phyloP scores from a whole-genome alignment of 352 stramenopile species.

The Globisporangium recalcitrans region DNA sequence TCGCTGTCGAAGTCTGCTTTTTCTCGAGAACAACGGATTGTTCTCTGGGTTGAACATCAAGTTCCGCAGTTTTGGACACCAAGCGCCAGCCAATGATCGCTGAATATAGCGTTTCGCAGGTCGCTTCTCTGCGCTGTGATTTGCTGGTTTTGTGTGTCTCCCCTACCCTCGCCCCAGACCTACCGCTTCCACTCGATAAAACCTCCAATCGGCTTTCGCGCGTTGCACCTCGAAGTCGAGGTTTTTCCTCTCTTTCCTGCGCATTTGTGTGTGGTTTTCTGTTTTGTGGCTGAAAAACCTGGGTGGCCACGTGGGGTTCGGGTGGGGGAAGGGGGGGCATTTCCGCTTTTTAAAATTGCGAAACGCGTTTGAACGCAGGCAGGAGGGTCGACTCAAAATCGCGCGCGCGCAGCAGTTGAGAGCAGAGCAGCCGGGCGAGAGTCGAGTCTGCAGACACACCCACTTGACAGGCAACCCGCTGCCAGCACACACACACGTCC shows the following conservation, averaged over 20 bases:
- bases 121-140: slow-evolving; percentile 17
- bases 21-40: too few species aligned
- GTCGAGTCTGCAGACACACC: background rate
- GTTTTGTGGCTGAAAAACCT: slow-evolving; percentile 2
- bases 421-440: background rate
- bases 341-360: slow-evolving; percentile 8
- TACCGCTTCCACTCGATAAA: slow-evolving; percentile 34
- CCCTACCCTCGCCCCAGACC: slow-evolving; percentile 42
- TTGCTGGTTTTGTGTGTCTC: background rate
- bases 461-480: slow-evolving; percentile 3
- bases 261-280: background rate
- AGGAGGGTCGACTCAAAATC: background rate
- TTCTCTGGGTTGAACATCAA: slow-evolving; percentile 11
- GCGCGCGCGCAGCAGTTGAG: slow-evolving; percentile 1
- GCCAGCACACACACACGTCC: background rate
- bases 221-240: slow-evolving; percentile 11
- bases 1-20: too few species aligned
- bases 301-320: background rate
- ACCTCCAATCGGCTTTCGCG: slow-evolving; percentile 35
- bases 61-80: slow-evolving; percentile 17
- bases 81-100: background rate
- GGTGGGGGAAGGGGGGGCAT: slow-evolving; percentile 10
- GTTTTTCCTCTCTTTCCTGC: background rate
- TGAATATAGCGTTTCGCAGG: slow-evolving; percentile 10
- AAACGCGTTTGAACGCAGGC: background rate